Evolutionary conservation across 1,284 basidiomycete genomes (phyloP).

Genomic region (Lentinula novae-zelandiae): DNA sequence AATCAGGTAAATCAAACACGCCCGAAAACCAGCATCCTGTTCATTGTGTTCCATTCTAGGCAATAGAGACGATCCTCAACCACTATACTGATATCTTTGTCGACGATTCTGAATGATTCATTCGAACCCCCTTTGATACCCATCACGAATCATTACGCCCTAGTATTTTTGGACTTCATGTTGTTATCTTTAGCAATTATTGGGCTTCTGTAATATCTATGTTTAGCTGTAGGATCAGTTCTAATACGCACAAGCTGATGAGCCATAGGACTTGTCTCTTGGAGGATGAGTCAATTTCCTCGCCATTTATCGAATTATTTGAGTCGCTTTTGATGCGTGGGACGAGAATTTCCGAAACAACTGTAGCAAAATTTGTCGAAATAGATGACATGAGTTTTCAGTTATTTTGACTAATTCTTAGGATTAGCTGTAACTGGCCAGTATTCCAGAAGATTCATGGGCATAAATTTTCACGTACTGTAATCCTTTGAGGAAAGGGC

Average conservation of each 20-base stretch:
- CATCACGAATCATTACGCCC: neutral
- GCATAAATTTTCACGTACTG: too few species aligned
- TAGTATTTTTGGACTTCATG: neutral
- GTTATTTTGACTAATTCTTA: too few species aligned
- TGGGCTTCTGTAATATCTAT: neutral
- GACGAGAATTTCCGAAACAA: too few species aligned
- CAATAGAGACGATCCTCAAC: slow-evolving; percentile 76
- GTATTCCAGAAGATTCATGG: too few species aligned
- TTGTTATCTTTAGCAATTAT: slow-evolving; percentile 8
- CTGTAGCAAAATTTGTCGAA: too few species aligned
- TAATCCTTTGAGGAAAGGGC: too few species aligned
- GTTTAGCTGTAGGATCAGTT: neutral
- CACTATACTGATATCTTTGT: slow-evolving; percentile 83
- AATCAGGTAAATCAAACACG: slow-evolving; percentile 38
- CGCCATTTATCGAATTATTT: too few species aligned
- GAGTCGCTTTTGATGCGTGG: too few species aligned
- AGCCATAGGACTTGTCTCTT: too few species aligned
- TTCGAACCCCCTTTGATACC: slow-evolving; percentile 4
- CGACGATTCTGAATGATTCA: slow-evolving; percentile 48
- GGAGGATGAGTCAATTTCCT: too few species aligned
- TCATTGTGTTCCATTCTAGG: slow-evolving; percentile 34
- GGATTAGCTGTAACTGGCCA: too few species aligned
- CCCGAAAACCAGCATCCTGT: neutral
- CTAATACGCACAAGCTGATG: neutral
- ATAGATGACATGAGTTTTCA: too few species aligned